Base-by-base conservation (phyloP, 2,329 filamentous ascomycete species). In the Triangularia setosa region DNA sequence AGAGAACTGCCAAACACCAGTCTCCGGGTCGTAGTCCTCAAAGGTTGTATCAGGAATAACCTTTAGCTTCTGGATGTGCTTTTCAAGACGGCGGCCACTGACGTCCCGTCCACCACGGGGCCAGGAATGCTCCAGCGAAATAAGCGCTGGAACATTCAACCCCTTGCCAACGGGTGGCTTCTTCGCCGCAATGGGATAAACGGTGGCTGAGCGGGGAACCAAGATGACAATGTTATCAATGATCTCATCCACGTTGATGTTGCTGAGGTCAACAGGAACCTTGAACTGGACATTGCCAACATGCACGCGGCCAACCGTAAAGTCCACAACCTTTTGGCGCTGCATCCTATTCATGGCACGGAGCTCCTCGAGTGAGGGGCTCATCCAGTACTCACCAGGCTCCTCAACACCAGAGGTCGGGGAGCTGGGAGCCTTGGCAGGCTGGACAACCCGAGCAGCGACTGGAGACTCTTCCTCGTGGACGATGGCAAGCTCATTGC, bases 81-180 rank as follows among this genome's bases (percentile, higher is more conserved):
- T 96, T 40, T 89, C 84, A 68, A 92, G 87, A 28, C 88, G 84
- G 24, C 84, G 83, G n/a, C 85, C 84, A 67, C 80, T 84, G 67
- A 85, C 86, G 68, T 87, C 84, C 61, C 74, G 84, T 33, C 78
- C 85, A 48, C 78, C 84, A 64, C 94, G 90, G 28, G 95, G 95
- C 89, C 92, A 98, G 0, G 93, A 97, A 74, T 98, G 94, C 74
- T 95, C 89, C 11, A 99, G 84, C n/a, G 85, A 87, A 68, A 99
- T 93, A 40, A 86, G 88, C 0, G 95, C 92, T 2, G 93, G 93
- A 7, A 97, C 92, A 72, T 99, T 99, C 68, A 99, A 83, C 5
- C 92, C 94, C 73, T 93, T 92, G 64, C 96, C 95, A 64, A 89
- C 84, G 0, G 90, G 84, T 16, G 95, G 93, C 78, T 97, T 99